Evolutionary conservation across 1,139 yeast species (phyloP).

Genomic region (Saccharomyces hybrid): DNA sequence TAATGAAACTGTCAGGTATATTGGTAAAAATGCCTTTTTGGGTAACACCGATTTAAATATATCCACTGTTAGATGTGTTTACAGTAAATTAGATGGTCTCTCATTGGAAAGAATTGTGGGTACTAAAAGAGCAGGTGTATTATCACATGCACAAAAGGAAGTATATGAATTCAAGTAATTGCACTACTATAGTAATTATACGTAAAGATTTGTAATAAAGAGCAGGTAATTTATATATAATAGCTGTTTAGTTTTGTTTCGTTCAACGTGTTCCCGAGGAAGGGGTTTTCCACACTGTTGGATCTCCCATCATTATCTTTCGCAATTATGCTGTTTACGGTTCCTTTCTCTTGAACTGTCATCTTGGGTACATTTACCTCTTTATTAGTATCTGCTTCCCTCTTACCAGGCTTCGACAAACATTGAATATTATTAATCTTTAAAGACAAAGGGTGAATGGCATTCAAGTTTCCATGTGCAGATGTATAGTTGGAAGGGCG

Average conservation of each 20-base stretch:
- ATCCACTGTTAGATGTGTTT: constrained; percentile 58
- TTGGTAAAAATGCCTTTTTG: constrained; percentile 38
- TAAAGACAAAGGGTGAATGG: neutral
- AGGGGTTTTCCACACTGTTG: neutral
- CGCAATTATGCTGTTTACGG: neutral
- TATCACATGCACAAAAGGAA: constrained; percentile 65
- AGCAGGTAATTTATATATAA: neutral
- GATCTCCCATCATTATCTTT: neutral
- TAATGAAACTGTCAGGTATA: constrained; percentile 54
- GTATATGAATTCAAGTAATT: constrained; percentile 54
- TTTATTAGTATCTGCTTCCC: neutral
- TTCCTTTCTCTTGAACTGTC: neutral
- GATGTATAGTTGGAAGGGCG: neutral
- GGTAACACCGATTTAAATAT: constrained; percentile 50
- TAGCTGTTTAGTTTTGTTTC: neutral
- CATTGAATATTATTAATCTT: neutral
- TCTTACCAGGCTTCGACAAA: neutral
- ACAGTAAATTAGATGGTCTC: constrained; percentile 74
- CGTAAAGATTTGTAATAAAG: neutral
- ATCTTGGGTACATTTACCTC: neutral
- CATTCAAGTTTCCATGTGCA: neutral
- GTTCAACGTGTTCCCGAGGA: neutral
- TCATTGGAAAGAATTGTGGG: constrained; percentile 83
- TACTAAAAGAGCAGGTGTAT: constrained; percentile 55
- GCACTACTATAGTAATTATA: neutral